These are phyloP conservation scores for Paraurostyla sp. DNA, from an alignment of 73 alveolate genomes.

Conservation along the genomic window DNA sequence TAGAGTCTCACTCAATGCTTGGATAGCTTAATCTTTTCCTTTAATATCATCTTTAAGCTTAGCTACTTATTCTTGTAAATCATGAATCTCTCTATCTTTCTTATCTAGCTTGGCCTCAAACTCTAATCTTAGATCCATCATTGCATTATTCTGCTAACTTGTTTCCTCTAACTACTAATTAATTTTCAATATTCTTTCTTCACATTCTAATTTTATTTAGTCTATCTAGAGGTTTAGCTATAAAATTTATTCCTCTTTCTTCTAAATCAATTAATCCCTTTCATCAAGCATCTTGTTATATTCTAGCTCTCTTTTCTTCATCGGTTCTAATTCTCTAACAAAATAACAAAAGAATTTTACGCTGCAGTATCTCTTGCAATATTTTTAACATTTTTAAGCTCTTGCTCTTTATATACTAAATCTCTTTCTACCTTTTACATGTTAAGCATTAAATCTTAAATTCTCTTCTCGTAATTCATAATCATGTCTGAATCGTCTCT, in stretches of 20 bases:
- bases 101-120: conserved; percentile 42
- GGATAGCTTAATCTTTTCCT: conserved; percentile 54
- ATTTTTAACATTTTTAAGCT: conserved; percentile 25
- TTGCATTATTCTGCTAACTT: not conserved
- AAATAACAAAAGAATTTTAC: not conserved
- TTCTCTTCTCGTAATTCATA: conserved; percentile 31
- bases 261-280: not conserved
- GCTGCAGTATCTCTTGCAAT: conserved; percentile 61
- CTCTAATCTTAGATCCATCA: conserved; percentile 29
- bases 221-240: not conserved
- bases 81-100: conserved; percentile 21
- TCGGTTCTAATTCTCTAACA: conserved; percentile 8
- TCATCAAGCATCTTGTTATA: not conserved
- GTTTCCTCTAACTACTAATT: not conserved
- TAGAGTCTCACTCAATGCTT: conserved; percentile 29
- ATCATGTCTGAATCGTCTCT: conserved; percentile 56
- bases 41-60: conserved; percentile 54
- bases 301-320: conserved; percentile 24
- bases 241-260: not conserved
- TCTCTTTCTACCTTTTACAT: conserved; percentile 53
- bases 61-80: not conserved
- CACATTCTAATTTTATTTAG: not conserved
- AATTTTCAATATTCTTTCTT: not conserved
- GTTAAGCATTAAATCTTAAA: conserved; percentile 14
- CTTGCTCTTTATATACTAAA: conserved; percentile 48